Percentiles rank a stretch among this genome's conserved stretches.
Conservation (phyloP, 805 yeast genomes). For the Tetrapisispora fleetii region DNA sequence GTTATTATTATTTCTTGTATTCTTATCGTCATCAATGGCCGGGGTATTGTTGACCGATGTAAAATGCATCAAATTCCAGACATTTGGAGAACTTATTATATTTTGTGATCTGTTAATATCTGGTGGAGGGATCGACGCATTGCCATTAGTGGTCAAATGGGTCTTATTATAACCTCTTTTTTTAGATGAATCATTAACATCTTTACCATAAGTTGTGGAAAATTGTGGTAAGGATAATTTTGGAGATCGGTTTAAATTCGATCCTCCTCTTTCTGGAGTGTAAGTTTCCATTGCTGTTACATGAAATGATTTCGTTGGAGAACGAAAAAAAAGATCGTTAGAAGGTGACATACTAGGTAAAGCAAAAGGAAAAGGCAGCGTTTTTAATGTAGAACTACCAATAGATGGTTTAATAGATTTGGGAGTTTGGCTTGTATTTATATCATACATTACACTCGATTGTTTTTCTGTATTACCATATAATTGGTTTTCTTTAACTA, state of each 20-base stretch:
- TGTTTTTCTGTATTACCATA: background rate
- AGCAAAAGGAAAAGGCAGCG: background rate
- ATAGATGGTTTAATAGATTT: background rate
- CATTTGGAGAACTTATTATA: constrained; percentile 61
- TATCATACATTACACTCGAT: background rate
- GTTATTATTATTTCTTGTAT: background rate
- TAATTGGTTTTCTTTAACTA: background rate
- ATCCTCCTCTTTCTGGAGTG: constrained; percentile 51
- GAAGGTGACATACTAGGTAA: constrained; percentile 12
- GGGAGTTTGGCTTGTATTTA: constrained; percentile 2
- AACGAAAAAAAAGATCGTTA: constrained; percentile 20
- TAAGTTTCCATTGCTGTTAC: constrained; percentile 50
- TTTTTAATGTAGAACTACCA: background rate
- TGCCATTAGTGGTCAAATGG: constrained; percentile 1
- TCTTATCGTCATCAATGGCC: constrained; percentile 15
- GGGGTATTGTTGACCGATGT: constrained; percentile 35
- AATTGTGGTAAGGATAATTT: constrained; percentile 1
- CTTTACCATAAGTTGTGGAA: background rate
- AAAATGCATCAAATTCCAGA: constrained; percentile 87
- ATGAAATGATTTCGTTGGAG: constrained; percentile 37
- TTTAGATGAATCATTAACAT: background rate
- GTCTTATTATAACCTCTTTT: constrained; percentile 1
- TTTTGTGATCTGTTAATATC: constrained; percentile 10
- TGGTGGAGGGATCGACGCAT: background rate
- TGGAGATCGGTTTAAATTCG: constrained; percentile 14